These are phyloP conservation scores for Colletotrichum sublineola DNA, from an alignment of 2,329 filamentous ascomycete genomes.

Conservation along the genomic window DNA sequence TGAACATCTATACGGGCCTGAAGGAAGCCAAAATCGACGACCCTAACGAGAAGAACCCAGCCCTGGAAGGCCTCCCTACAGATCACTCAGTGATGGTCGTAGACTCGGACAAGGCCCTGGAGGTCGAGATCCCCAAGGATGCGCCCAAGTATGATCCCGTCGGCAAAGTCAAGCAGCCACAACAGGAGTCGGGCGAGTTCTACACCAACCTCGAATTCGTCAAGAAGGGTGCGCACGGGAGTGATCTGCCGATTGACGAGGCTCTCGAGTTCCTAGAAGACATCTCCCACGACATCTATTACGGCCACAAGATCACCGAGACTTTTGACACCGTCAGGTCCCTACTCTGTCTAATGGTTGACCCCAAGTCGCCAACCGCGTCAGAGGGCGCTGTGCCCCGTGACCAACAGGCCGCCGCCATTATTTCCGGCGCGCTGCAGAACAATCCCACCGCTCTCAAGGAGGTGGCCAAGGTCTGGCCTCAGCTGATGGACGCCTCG, in stretches of 20 bases:
- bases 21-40: slow-evolving; percentile 77
- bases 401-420: slow-evolving; percentile 67
- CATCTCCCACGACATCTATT: slow-evolving; percentile 77
- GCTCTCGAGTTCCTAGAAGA: slow-evolving; percentile 72
- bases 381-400: slow-evolving; percentile 51
- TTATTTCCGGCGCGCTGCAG: slow-evolving; percentile 70
- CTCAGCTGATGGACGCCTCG: slow-evolving; percentile 52
- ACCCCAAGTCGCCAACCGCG: slow-evolving; percentile 45
- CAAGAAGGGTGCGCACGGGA: slow-evolving; percentile 44
- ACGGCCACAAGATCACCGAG: slow-evolving; percentile 73
- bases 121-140: slow-evolving; percentile 57
- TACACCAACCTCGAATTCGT: slow-evolving; percentile 42
- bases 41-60: slow-evolving; percentile 63
- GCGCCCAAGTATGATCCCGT: slow-evolving; percentile 70
- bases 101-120: slow-evolving; percentile 58
- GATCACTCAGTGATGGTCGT: slow-evolving; percentile 68
- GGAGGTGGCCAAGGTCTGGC: slow-evolving; percentile 64
- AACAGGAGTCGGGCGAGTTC: slow-evolving; percentile 49
- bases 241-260: slow-evolving; percentile 57
- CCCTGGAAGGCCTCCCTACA: slow-evolving; percentile 64
- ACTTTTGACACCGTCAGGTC: slow-evolving; percentile 65
- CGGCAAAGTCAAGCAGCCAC: slow-evolving; percentile 69
- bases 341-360: slow-evolving; percentile 69
- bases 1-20: slow-evolving; percentile 73
- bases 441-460: slow-evolving; percentile 74